phyloP scores from a whole-genome alignment of 2,329 filamentous ascomycete species.

The Sporothrix humicola region DNA sequence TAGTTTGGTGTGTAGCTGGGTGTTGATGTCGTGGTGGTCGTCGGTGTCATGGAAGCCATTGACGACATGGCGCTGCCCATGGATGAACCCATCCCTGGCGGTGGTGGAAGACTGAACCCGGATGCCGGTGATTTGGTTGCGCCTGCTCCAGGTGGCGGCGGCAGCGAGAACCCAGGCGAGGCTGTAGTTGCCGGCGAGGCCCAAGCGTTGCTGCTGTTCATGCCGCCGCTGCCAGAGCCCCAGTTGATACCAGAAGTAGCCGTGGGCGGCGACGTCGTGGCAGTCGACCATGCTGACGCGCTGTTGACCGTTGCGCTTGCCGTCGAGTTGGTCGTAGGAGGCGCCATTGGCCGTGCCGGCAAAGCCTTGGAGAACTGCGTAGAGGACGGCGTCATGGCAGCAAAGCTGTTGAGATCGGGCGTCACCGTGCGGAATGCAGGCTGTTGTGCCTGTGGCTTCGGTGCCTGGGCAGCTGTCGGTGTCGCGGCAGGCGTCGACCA shows the following conservation, averaged over 20 bases:
- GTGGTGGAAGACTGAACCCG: slow-evolving; percentile 56
- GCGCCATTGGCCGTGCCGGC: slow-evolving; percentile 49
- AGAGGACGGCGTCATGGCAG: slow-evolving; percentile 60
- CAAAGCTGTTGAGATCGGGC: slow-evolving; percentile 62
- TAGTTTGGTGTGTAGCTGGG: slow-evolving; percentile 30
- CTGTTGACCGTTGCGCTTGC: not conserved
- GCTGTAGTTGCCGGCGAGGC: slow-evolving; percentile 29
- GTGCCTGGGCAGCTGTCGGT: slow-evolving; percentile 50
- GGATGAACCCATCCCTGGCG: slow-evolving; percentile 11
- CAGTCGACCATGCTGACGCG: slow-evolving; percentile 40
- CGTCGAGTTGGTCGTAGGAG: not conserved
- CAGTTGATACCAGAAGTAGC: slow-evolving; percentile 55
- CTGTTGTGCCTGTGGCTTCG: slow-evolving; percentile 36
- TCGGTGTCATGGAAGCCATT: slow-evolving; percentile 41
- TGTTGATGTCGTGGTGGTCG: slow-evolving; percentile 3
- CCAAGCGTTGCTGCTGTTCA: slow-evolving; percentile 46
- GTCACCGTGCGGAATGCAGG: slow-evolving; percentile 61
- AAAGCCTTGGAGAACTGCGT: slow-evolving; percentile 69
- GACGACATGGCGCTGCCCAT: slow-evolving; percentile 40
- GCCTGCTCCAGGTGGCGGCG: slow-evolving; percentile 56
- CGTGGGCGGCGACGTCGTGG: slow-evolving; percentile 36
- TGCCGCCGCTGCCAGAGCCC: slow-evolving; percentile 49
- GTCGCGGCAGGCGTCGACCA: slow-evolving; percentile 65
- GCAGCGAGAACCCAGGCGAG: slow-evolving; percentile 61
- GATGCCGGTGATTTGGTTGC: slow-evolving; percentile 41